Evolutionary conservation across 2,329 filamentous ascomycete species (phyloP).

Genomic region (Apiospora marii): DNA sequence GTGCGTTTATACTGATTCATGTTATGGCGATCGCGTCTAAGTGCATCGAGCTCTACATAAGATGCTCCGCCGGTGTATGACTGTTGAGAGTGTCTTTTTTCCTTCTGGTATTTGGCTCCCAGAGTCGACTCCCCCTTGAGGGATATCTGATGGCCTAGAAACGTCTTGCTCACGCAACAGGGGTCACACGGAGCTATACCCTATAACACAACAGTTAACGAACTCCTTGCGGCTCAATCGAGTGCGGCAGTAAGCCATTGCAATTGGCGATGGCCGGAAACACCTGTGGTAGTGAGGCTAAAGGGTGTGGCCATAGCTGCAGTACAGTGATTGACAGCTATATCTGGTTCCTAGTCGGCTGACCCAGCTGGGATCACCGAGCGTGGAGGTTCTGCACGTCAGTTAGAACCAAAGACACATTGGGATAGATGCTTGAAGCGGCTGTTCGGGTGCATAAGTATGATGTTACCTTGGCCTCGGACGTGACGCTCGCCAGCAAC

Average conservation of each 20-base stretch:
- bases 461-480: neutral
- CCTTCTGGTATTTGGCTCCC: neutral
- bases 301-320: neutral
- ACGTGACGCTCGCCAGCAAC: neutral
- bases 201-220: neutral
- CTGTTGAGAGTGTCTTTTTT: neutral
- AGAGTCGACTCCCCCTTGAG: neutral
- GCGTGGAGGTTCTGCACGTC: neutral
- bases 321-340: neutral
- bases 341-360: neutral
- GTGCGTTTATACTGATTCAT: neutral
- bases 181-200: neutral
- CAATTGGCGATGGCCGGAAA: neutral
- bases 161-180: neutral
- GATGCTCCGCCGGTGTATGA: too few species aligned
- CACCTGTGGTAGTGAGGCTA: neutral
- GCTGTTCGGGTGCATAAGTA: neutral
- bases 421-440: neutral
- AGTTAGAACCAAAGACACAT: neutral
- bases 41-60: neutral
- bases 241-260: neutral
- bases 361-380: neutral
- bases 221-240: neutral
- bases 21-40: neutral
- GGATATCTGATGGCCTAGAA: neutral